Conservation (phyloP, 108 stramenopile genomes). For the Heterococcus sp. region DNA sequence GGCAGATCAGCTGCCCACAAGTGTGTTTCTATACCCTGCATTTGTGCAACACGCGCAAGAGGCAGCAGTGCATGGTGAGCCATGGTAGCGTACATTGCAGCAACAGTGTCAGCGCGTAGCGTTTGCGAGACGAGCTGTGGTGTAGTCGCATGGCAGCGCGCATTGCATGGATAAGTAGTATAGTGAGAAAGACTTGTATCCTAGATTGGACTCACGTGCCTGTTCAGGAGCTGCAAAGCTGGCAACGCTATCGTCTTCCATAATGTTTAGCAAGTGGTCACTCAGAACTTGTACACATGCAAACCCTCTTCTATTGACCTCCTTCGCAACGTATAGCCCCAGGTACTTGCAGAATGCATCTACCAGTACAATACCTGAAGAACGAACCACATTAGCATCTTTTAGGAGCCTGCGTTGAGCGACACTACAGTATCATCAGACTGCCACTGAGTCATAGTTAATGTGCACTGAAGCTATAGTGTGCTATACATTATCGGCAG, state of each 20-base stretch:
- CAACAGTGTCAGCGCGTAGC: background rate
- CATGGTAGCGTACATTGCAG: constrained; percentile 13
- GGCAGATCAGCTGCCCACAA: constrained; percentile 24
- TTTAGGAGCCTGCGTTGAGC: no score
- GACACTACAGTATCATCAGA: no score
- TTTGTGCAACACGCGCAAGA: constrained; percentile 3
- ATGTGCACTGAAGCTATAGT: background rate
- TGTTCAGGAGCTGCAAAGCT: no score
- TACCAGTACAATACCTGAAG: constrained; percentile 31
- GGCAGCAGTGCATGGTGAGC: background rate
- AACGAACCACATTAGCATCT: constrained; percentile 4
- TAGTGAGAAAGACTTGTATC: background rate
- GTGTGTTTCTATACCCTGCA: constrained; percentile 11
- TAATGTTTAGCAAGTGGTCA: background rate
- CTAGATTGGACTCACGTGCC: background rate
- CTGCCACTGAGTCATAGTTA: background rate
- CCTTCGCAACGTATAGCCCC: constrained; percentile 31
- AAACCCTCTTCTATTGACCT: background rate
- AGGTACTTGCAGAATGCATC: constrained; percentile 44
- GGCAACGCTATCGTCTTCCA: background rate
- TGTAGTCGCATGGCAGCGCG: background rate
- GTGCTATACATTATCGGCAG: background rate
- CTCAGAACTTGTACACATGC: background rate
- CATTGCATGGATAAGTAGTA: background rate
- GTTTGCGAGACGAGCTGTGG: background rate